A percentile compares a stretch with the other conserved stretches of the same genome.
phyloP scores from a whole-genome alignment of 2,329 filamentous ascomycete species.

The Balansia obtecta region DNA sequence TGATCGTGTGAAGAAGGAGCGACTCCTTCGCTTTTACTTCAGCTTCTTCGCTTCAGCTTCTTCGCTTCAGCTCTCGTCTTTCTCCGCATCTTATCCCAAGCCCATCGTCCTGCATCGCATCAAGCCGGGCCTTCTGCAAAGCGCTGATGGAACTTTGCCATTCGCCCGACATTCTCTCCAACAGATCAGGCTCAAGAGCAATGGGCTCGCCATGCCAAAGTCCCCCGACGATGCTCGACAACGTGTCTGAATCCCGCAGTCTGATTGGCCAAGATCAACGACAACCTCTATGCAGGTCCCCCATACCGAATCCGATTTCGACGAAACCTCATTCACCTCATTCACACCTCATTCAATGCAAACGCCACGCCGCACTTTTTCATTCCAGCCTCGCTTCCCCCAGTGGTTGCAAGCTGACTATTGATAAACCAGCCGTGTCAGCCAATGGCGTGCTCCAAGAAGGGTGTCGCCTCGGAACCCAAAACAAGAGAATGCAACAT shows the following conservation, averaged over 20 bases:
- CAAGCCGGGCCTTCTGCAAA: neutral
- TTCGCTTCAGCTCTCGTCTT: constrained; percentile 1
- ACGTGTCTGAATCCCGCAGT: neutral
- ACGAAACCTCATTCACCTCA: no score
- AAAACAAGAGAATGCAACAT: neutral
- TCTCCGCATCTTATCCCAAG: no score
- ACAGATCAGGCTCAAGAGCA: neutral
- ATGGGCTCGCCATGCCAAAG: neutral
- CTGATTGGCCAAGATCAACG: constrained; percentile 1
- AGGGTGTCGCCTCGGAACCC: neutral
- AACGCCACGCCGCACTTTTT: neutral
- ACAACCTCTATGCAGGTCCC: neutral
- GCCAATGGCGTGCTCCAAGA: neutral
- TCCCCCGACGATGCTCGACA: neutral
- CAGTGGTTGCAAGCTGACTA: neutral
- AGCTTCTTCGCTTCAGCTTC: no score
- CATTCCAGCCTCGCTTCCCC: neutral
- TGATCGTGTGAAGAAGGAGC: no score
- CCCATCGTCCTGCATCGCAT: neutral
- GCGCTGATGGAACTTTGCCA: neutral
- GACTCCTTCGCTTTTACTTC: no score
- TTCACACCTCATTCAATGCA: neutral
- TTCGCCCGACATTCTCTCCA: neutral
- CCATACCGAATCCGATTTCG: constrained; percentile 1
- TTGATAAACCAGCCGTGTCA: neutral